Base-by-base conservation (phyloP, 1,284 basidiomycete species). In the Anthracocystis panici-leucophaei region DNA sequence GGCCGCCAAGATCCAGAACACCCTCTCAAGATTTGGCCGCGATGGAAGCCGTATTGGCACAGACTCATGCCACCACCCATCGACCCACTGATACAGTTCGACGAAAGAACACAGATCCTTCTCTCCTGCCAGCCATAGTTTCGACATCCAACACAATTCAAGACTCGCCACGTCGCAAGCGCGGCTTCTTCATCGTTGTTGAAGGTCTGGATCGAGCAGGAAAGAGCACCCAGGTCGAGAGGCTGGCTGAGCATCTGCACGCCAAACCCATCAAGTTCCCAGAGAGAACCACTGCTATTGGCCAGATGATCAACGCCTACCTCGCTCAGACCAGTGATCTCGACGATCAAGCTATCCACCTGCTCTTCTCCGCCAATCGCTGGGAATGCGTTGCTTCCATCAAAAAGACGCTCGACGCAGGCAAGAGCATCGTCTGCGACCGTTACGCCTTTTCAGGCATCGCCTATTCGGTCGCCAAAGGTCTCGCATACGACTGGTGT, bases 401-500 rank as follows among this genome's bases (percentile, higher is more conserved):
- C 27, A 31, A 74, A 58, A 82, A 86, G 7, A 87, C 90, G 23
- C 88, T 98, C 12, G 86, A 86, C 0, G 82, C 87, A 0, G 95
- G 95, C 0, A 91, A 90, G 8, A 89, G 89, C 0, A 88, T 99
- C 79, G 87, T 99, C 33, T 94, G 93, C 79, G 96, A 99, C 85
- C 90, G 97, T 40, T 99, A 99, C 85, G 93, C 95, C 0, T 99
- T 97, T 86, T 97, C 95, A 1, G 97, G 96, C 0, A 92, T 96
- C 73, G 95, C 95, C 1, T 99, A 97, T 86, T 93, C 94, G 1
- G 90, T 91, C 6, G 91, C 94, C 52, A 98, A 98, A 86, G 88
- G 88, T 20, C 84, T 89, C n/a, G 79, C 85, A 21, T 87, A 87
- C 80, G 88, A 90, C 29, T 98, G 93, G 93, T 97, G 94, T 85